Evolutionary conservation across 176 grass and related monocot species (phyloP), one percentile per base, ranked within the genome.

Genomic region (Pontederia paniculata): DNA sequence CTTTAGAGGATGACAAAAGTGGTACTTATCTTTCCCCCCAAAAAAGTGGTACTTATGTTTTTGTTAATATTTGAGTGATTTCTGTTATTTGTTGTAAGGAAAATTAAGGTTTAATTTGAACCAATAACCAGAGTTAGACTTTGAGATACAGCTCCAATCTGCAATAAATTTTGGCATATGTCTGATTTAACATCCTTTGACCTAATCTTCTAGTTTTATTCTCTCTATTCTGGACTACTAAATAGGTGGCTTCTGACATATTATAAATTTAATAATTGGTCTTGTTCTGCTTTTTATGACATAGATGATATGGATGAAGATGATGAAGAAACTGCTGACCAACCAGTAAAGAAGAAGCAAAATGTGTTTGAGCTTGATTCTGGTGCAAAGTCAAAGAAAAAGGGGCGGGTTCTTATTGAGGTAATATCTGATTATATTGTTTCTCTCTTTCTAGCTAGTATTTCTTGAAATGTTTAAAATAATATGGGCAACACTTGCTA

Each of bases 371-470:
- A 20, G 19, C 75, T 74, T 50, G 56, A 71, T 52, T 59, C 45
- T 21, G 76, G 63, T 45, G 59, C 48, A 66, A 96, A 89, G 50
- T 37, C 60, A 9, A 81, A 75, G 50, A 79, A 70, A 66, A 87
- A 80, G 65, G 88, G 82, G 3, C 86, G 82, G 63, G 60, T 96
- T 70, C 52, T 81, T 60, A 78, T 84, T 3, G 86, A 90, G 86
- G 91, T 97, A 90, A 76, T 25, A 5, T 58, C 25, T 31, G 12
- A 4, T 14, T 17, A 48, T 58, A 21, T 20, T 52, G 21, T 50
- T 0, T 1, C 1, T 28, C 8, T 7, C 43, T 48, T 19, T 12
- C 15, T 15, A 17, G 22, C 42, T 43, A 15, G 37, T 55, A 13
- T 21, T 13, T n/a, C 17, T 1, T 44, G 20, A 12, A 57, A 66